Evolutionary conservation across 2,329 filamentous ascomycete genomes (phyloP).

Genomic region (Aspergillus amoenus): DNA sequence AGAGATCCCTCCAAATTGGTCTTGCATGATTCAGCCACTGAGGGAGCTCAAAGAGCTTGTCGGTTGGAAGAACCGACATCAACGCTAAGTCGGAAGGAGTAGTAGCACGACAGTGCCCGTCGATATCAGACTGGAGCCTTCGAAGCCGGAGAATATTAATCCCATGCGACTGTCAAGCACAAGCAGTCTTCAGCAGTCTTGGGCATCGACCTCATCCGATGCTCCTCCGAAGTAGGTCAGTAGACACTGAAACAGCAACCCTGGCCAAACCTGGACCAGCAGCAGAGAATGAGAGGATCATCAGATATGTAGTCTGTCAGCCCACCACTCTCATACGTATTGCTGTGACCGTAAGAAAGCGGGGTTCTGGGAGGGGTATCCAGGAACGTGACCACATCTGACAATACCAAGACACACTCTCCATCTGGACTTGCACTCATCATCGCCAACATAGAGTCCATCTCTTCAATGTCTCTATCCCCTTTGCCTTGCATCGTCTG

Average conservation of each 20-base stretch:
- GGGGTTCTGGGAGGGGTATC: conserved; percentile 8
- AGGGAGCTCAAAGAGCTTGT: background rate
- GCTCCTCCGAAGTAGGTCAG: background rate
- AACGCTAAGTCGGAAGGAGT: background rate
- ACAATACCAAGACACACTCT: background rate
- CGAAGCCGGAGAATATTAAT: background rate
- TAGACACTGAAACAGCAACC: background rate
- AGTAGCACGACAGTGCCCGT: background rate
- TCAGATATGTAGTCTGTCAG: background rate
- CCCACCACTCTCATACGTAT: background rate
- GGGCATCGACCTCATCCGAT: background rate
- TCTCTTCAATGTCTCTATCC: conserved; percentile 5
- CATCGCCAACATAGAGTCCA: background rate
- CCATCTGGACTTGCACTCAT: background rate
- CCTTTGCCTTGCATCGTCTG: background rate
- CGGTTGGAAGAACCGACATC: conserved; percentile 1
- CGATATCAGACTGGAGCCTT: background rate
- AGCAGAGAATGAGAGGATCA: background rate
- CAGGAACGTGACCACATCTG: conserved; percentile 16
- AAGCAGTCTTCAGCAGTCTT: background rate
- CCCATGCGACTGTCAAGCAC: background rate
- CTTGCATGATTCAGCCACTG: conserved; percentile 5
- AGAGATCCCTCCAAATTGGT: background rate
- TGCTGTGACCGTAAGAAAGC: conserved; percentile 8
- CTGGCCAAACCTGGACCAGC: background rate